Evolutionary conservation across 768 basidiomycete species (phyloP).

Genomic region (Lentinula detonsa): DNA sequence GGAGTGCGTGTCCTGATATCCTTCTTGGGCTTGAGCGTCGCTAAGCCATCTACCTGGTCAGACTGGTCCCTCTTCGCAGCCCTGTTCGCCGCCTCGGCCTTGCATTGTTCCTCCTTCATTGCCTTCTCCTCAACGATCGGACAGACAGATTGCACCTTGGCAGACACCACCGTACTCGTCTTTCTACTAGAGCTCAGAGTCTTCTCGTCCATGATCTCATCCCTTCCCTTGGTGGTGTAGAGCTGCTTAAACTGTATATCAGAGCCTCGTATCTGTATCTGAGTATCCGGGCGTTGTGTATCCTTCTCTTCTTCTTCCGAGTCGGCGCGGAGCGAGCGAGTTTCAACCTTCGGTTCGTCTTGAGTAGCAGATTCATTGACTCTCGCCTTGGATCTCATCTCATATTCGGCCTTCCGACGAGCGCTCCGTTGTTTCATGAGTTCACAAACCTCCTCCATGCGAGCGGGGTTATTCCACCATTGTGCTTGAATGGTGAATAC

Average conservation of each 20-base stretch:
- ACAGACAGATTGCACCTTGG: neutral
- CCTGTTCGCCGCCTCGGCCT: neutral
- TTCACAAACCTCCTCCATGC: neutral
- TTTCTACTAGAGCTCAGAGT: neutral
- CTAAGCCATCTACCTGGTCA: neutral
- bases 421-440: neutral
- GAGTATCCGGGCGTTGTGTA: neutral
- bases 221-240: neutral
- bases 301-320: neutral
- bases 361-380: neutral
- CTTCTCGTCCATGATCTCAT: neutral
- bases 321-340: neutral
- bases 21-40: neutral
- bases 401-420: neutral
- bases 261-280: neutral
- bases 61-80: neutral
- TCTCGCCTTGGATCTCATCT: neutral
- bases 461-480: neutral
- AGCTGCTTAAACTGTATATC: neutral
- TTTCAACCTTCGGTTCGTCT: neutral
- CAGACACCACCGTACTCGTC: neutral
- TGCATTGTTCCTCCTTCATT: neutral
- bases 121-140: neutral
- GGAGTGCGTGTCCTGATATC: neutral
- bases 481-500: neutral